Evolutionary conservation across 306 rosid species (phyloP).

Genomic region (Glycine latifolia): DNA sequence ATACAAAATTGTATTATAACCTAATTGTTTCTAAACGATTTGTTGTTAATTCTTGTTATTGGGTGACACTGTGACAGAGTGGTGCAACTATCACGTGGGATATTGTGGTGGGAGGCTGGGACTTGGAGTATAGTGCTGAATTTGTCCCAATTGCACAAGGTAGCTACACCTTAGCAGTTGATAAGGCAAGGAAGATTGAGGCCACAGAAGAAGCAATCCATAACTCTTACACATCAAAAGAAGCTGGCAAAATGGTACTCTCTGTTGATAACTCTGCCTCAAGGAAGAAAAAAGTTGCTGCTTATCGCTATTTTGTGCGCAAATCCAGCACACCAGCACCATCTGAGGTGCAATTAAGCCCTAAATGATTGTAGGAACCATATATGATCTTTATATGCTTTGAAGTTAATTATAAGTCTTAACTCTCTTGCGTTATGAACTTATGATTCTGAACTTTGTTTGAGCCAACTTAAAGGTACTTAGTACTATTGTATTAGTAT

Average conservation of each 20-base stretch:
- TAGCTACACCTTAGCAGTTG: slow-evolving; percentile 83
- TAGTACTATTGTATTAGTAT: slow-evolving; percentile 32
- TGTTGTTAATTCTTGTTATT: slow-evolving; percentile 2
- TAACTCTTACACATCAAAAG: slow-evolving; percentile 73
- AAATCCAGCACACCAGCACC: slow-evolving; percentile 55
- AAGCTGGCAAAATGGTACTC: slow-evolving; percentile 77
- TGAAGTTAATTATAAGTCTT: slow-evolving; percentile 20
- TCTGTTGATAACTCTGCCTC: slow-evolving; percentile 90
- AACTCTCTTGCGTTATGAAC: background rate
- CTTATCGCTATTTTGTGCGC: slow-evolving; percentile 81
- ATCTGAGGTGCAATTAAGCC: slow-evolving; percentile 33
- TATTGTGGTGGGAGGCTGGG: slow-evolving; percentile 95
- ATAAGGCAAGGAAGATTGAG: slow-evolving; percentile 66
- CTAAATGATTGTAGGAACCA: slow-evolving; percentile 24
- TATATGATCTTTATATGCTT: background rate
- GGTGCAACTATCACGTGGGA: slow-evolving; percentile 92
- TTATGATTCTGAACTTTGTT: slow-evolving; percentile 37
- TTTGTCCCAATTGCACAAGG: slow-evolving; percentile 71
- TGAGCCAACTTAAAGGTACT: background rate
- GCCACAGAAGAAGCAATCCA: slow-evolving; percentile 79
- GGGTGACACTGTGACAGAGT: slow-evolving; percentile 62
- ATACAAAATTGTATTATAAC: too few species aligned
- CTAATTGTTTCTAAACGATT: background rate
- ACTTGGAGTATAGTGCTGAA: slow-evolving; percentile 86
- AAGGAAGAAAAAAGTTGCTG: slow-evolving; percentile 82